Evolutionary conservation across 208 protist genomes (phyloP).

Genomic region (Wallacemonas sp.): DNA sequence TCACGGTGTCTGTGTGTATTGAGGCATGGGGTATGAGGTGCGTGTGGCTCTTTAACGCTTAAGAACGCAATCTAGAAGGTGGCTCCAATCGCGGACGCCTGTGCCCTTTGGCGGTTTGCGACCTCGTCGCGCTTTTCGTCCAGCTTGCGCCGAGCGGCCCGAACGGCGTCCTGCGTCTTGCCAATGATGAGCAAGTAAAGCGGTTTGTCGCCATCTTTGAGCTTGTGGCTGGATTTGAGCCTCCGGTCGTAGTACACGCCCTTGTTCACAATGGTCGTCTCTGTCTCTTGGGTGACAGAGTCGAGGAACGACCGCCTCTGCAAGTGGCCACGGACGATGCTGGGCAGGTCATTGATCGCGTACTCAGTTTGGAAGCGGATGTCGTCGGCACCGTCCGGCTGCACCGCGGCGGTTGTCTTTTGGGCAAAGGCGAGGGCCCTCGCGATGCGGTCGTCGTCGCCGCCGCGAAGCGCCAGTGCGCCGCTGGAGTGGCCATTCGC

Average conservation of each 20-base stretch:
- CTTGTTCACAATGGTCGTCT: slow-evolving; percentile 80
- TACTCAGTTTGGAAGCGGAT: slow-evolving; percentile 86
- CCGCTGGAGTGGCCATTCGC: slow-evolving; percentile 5
- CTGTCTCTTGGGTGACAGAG: slow-evolving; percentile 58
- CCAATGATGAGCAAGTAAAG: slow-evolving; percentile 84
- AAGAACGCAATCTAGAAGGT: slow-evolving; percentile 21
- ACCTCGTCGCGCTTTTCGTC: slow-evolving; percentile 68
- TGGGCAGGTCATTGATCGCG: slow-evolving; percentile 81
- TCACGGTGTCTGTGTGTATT: too few species aligned
- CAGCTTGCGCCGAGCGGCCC: slow-evolving; percentile 55
- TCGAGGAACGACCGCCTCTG: slow-evolving; percentile 64
- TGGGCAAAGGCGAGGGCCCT: slow-evolving; percentile 74
- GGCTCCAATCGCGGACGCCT: slow-evolving; percentile 56
- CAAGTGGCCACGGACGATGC: slow-evolving; percentile 61
- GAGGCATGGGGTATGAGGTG: too few species aligned
- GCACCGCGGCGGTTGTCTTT: slow-evolving; percentile 64
- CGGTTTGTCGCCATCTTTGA: slow-evolving; percentile 79
- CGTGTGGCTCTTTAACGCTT: too few species aligned
- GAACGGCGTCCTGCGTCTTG: slow-evolving; percentile 68
- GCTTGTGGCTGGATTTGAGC: slow-evolving; percentile 68
- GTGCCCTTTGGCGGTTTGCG: slow-evolving; percentile 47
- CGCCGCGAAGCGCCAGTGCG: slow-evolving; percentile 18
- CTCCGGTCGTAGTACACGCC: slow-evolving; percentile 81
- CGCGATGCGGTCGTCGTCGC: slow-evolving; percentile 57
- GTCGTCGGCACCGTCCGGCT: slow-evolving; percentile 27